Evolutionary conservation across 164 flowering plant genomes (phyloP), one percentile per base, ranked within the genome.

Genomic region (Aristolochia contorta): DNA sequence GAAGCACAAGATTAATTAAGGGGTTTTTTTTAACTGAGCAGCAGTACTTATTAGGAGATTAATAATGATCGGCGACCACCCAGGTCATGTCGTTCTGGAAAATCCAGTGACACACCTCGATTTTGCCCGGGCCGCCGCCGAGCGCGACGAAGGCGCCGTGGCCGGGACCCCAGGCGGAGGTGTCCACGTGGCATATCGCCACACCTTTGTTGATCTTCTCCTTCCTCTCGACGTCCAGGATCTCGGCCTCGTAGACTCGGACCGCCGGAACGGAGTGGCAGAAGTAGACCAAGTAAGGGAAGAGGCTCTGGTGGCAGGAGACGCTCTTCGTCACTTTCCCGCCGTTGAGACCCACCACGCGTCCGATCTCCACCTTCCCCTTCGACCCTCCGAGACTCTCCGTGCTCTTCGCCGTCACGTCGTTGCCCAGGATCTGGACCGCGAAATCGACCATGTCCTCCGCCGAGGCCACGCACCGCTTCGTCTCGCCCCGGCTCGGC

Each of bases 401-500:
- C 0, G 93, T 89, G 1, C 82, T 82, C 69, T 84, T 60, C 1
- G 79, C 87, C 55, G 63, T 70, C 24, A 80, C 76, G 48, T 78
- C 60, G 23, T 33, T 65, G 0, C 95, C 96, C 57, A 92, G 61
- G 4, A 84, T 80, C 8, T 84, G 73, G 0, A 74, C 71, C 15
- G 91, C 91, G 58, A 92, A 92, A 69, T 92, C 96, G 16, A 92
- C 74, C 95, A 89, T 89, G 71, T 85, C 98, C 70, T 92, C 98
- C 0, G 67, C 60, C 4, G 96, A 85, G 4, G 81, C 79, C 18
- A 83, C 93, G 67, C 98, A 92, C 63, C 75, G 70, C 79, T 87
- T 92, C 10, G 82, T 78, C 86, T 92, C 98, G 6, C 91, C 95
- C 12, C 12, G 73, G 78, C 93, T 87, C 19, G 98, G 88, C 0